Evolutionary conservation across 2,329 filamentous ascomycete genomes (phyloP).

Genomic region (Colletotrichum tofieldiae): DNA sequence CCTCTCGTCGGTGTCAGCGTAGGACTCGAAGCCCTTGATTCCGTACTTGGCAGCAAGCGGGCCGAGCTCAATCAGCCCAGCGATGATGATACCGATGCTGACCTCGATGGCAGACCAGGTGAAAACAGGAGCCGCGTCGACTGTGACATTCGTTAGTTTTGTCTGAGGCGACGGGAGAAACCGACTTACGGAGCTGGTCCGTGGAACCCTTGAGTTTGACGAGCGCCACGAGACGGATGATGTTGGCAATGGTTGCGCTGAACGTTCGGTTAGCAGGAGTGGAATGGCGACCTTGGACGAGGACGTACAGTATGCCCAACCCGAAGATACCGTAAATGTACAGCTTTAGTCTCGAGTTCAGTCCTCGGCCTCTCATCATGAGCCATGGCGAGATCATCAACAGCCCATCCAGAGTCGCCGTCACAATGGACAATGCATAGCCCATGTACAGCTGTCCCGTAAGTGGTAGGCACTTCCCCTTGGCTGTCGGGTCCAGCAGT

Average conservation of each 20-base stretch:
- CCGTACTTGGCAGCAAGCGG: conserved; percentile 34
- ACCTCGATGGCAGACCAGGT: conserved; percentile 36
- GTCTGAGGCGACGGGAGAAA: fast-evolving
- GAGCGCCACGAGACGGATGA: conserved; percentile 28
- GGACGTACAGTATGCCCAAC: conserved; percentile 26
- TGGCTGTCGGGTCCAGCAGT: conserved; percentile 14
- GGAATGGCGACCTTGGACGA: fast-evolving
- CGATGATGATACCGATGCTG: conserved; percentile 35
- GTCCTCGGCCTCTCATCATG: conserved; percentile 30
- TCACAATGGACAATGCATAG: conserved; percentile 32
- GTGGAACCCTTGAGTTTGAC: conserved; percentile 15
- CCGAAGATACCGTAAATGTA: conserved; percentile 36
- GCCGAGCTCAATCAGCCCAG: conserved; percentile 32
- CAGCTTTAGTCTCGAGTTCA: conserved; percentile 27
- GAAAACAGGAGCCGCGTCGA: conserved; percentile 34
- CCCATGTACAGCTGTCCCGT: conserved; percentile 33
- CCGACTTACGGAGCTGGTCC: conserved; percentile 25
- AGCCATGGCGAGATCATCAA: conserved; percentile 29
- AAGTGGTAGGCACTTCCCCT: conserved; percentile 27
- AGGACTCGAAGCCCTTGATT: conserved; percentile 29
- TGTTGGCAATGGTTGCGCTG: conserved; percentile 34
- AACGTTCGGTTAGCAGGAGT: background rate
- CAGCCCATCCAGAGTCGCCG: conserved; percentile 19
- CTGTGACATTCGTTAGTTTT: background rate
- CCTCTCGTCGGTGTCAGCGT: background rate